Percentiles rank a stretch among this genome's conserved stretches.
Conservation (phyloP, 352 stramenopile species). For the Globisporangium perplexum region DNA sequence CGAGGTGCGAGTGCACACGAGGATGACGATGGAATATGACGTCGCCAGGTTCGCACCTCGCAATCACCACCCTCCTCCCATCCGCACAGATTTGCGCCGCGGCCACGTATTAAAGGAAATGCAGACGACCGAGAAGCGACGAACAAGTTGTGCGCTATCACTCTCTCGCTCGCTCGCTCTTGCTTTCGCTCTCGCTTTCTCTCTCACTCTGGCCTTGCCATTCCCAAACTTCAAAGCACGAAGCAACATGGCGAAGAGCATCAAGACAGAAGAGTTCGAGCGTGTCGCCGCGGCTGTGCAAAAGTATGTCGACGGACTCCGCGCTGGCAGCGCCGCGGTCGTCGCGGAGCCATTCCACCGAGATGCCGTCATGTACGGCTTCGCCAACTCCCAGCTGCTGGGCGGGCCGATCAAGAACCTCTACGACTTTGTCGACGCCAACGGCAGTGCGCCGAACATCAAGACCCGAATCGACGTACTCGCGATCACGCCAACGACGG, state of each 20-base stretch:
- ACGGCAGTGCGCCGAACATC: neutral
- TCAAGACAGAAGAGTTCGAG: conserved; percentile 4
- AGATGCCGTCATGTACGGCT: conserved; percentile 5
- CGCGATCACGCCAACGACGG: conserved; percentile 4
- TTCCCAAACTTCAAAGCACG: conserved; percentile 3
- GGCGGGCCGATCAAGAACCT: conserved; percentile 3
- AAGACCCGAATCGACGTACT: conserved; percentile 3
- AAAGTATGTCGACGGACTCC: conserved; percentile 7
- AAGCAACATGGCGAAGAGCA: conserved; percentile 6
- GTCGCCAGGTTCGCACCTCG: no score
- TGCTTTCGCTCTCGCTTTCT: no score
- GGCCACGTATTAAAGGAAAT: no score
- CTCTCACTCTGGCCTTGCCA: neutral
- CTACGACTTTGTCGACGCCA: conserved; percentile 5
- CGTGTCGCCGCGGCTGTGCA: neutral
- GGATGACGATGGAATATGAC: no score
- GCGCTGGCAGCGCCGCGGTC: neutral
- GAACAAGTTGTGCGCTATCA: no score
- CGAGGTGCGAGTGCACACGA: no score
- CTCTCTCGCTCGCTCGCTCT: no score
- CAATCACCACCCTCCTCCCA: no score
- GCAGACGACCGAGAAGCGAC: no score
- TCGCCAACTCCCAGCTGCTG: neutral
- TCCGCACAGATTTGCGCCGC: no score
- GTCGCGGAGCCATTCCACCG: conserved; percentile 1